Conservation (phyloP, 169 alveolate species). For the Babesia gibsoni region DNA sequence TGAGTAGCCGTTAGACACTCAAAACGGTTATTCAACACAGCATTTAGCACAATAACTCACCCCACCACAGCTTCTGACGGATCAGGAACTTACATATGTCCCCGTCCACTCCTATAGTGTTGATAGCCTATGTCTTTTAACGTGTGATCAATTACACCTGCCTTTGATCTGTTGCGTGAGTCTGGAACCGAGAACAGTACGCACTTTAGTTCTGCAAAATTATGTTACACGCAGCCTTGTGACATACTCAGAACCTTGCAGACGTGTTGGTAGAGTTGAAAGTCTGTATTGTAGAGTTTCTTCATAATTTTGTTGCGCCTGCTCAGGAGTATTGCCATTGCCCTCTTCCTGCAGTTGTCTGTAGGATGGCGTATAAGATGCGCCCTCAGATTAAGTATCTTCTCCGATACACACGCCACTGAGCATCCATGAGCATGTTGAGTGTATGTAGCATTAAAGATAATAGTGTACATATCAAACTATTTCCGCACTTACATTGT, state of each 20-base stretch:
- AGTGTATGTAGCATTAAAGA: not conserved
- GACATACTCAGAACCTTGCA: constrained; percentile 69
- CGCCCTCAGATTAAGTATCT: constrained; percentile 79
- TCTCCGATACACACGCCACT: constrained; percentile 83
- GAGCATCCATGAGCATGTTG: not conserved
- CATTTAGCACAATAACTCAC: constrained; percentile 23
- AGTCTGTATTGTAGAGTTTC: constrained; percentile 77
- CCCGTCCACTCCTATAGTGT: constrained; percentile 81
- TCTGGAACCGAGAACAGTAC: constrained; percentile 83
- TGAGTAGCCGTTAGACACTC: not conserved
- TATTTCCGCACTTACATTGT: constrained; percentile 54
- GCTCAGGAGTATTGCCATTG: constrained; percentile 79
- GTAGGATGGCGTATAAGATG: constrained; percentile 74
- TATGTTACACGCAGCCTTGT: not conserved
- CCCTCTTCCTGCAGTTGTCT: constrained; percentile 79
- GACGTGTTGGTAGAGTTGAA: constrained; percentile 75
- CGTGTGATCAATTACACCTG: not conserved
- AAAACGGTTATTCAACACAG: not conserved
- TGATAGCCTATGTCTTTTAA: constrained; percentile 66
- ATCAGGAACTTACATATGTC: constrained; percentile 83
- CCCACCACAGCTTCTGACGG: constrained; percentile 84
- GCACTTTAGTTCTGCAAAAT: constrained; percentile 73
- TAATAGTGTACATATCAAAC: not conserved
- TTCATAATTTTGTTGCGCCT: constrained; percentile 80
- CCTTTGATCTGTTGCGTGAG: constrained; percentile 80